Percentiles rank a stretch among this genome's conserved stretches.
Conservation (phyloP, 2,329 filamentous ascomycete species). For the Fusarium circinatum region DNA sequence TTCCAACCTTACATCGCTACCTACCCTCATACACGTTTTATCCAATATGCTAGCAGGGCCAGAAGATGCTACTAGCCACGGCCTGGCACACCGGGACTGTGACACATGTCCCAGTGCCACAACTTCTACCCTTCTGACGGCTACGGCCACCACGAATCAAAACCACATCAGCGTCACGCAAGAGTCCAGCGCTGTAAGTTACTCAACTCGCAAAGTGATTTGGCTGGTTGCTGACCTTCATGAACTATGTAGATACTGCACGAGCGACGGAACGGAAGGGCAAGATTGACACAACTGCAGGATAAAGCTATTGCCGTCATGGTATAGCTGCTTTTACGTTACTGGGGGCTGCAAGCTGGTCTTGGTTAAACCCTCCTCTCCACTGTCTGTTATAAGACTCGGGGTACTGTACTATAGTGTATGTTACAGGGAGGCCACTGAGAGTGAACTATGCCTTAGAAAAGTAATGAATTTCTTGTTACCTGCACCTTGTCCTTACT, state of each 20-base stretch:
- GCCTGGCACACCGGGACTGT: rapidly evolving
- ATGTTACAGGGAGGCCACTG: background rate
- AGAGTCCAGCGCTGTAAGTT: background rate
- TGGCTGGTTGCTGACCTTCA: background rate
- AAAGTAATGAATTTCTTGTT: background rate
- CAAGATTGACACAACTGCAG: background rate
- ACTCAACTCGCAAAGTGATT: background rate
- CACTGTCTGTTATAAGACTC: background rate
- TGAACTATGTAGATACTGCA: background rate
- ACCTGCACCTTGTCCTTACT: background rate
- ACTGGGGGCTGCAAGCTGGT: background rate
- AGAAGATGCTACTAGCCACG: background rate
- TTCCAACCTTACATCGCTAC: background rate
- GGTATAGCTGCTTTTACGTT: background rate
- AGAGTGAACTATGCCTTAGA: background rate
- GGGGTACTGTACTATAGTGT: background rate
- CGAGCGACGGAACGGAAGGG: background rate
- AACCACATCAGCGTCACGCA: background rate
- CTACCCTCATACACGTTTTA: background rate
- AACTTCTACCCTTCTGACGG: background rate
- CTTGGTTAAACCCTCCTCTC: background rate
- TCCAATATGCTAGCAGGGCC: background rate
- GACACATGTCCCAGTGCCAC: background rate
- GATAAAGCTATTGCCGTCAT: background rate
- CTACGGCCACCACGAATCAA: background rate